A percentile compares a stretch with the other conserved stretches of the same genome.
Conservation (phyloP, 2,329 filamentous ascomycete genomes). For the Dothideomycetes sp. region DNA sequence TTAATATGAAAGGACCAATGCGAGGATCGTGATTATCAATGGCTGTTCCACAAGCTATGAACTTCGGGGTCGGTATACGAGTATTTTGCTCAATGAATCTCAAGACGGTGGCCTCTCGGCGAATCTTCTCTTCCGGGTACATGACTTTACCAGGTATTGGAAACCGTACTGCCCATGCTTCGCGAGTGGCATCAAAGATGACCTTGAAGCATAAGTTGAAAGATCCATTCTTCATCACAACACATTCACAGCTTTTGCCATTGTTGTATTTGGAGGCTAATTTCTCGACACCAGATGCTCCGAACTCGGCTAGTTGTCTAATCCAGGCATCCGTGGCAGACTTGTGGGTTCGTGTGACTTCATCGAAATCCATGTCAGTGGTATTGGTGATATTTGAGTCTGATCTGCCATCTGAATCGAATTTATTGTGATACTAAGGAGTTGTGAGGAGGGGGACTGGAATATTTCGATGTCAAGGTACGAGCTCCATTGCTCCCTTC, state of each 20-base stretch:
- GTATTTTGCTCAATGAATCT: background rate
- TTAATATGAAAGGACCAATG: background rate
- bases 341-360: too few relatives aligned
- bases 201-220: constrained; percentile 1
- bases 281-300: background rate
- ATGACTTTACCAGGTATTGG: background rate
- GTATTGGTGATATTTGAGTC: too few relatives aligned
- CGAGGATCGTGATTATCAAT: constrained; percentile 1
- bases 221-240: background rate
- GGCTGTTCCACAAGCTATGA: constrained; percentile 1
- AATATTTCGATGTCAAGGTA: too few relatives aligned
- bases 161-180: constrained; percentile 2
- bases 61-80: background rate
- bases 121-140: background rate
- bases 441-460: too few relatives aligned
- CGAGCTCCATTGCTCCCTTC: too few relatives aligned
- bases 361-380: too few relatives aligned
- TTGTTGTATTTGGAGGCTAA: constrained; percentile 1
- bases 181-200: background rate
- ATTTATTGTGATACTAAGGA: too few relatives aligned
- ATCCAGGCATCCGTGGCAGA: too few relatives aligned
- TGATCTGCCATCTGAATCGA: too few relatives aligned
- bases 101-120: constrained; percentile 1
- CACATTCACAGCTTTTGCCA: background rate
- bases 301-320: too few relatives aligned